These are phyloP conservation scores for Neodidymelliopsis sp. DNA, from an alignment of 2,329 filamentous ascomycete genomes.

Conservation along the genomic window DNA sequence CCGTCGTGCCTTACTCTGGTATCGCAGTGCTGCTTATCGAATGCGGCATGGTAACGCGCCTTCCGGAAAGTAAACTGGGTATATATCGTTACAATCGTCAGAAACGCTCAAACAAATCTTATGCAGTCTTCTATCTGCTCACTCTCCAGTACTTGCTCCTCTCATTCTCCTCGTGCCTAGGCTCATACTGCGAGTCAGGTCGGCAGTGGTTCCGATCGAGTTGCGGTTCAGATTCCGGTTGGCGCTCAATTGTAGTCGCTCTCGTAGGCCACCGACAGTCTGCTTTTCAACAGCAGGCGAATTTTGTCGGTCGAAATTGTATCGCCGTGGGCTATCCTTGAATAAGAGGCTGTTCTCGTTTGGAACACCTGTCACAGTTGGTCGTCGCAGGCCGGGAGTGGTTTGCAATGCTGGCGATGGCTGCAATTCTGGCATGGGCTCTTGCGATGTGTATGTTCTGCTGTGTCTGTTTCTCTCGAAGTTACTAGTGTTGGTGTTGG, in stretches of 20 bases:
- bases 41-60: slow-evolving; percentile 15
- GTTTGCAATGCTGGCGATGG: slow-evolving; percentile 41
- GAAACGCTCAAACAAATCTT: slow-evolving; percentile 22
- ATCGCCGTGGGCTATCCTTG: slow-evolving; percentile 38
- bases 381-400: slow-evolving; percentile 39
- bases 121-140: slow-evolving; percentile 27
- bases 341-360: slow-evolving; percentile 41
- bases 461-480: slow-evolving; percentile 30
- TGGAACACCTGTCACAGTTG: slow-evolving; percentile 30
- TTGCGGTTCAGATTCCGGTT: slow-evolving; percentile 39
- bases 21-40: background rate
- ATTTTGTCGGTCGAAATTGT: slow-evolving; percentile 38
- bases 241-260: slow-evolving; percentile 35
- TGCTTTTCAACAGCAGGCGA: slow-evolving; percentile 45
- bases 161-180: slow-evolving; percentile 37
- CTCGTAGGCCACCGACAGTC: slow-evolving; percentile 28
- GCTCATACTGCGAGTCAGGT: slow-evolving; percentile 40
- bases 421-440: slow-evolving; percentile 48
- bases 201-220: slow-evolving; percentile 36
- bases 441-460: slow-evolving; percentile 47
- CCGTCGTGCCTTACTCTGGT: slow-evolving; percentile 6
- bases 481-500: slow-evolving; percentile 26
- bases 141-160: slow-evolving; percentile 44
- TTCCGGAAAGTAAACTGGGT: slow-evolving; percentile 33
- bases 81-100: slow-evolving; percentile 42